Conservation (phyloP, 1,284 basidiomycete genomes). For the Sporisorium exsertum region DNA sequence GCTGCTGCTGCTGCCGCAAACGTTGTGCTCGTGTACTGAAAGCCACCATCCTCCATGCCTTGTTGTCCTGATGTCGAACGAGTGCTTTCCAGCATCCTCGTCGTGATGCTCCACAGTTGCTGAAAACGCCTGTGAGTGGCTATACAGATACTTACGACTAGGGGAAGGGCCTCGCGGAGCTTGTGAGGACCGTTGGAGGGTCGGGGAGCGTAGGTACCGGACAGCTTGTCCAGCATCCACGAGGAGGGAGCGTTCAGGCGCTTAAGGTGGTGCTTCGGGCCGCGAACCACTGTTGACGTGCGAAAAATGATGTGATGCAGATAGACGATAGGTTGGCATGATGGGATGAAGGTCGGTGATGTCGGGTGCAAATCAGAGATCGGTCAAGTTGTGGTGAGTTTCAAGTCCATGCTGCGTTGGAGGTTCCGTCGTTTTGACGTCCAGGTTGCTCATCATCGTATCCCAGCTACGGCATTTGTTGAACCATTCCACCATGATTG, state of each 20-base stretch:
- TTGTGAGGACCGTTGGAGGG: slow-evolving; percentile 99
- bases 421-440: neutral
- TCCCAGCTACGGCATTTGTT: slow-evolving; percentile 14
- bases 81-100: neutral
- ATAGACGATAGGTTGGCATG: neutral
- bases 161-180: slow-evolving; percentile 90
- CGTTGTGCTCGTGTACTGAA: slow-evolving; percentile 3
- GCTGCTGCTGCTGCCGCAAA: neutral
- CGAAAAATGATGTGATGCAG: slow-evolving; percentile 9
- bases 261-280: slow-evolving; percentile 99
- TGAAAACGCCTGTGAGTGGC: slow-evolving; percentile 7
- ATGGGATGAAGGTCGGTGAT: neutral
- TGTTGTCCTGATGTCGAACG: neutral
- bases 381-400: slow-evolving; percentile 26
- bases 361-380: slow-evolving; percentile 12
- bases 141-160: slow-evolving; percentile 69
- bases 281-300: slow-evolving; percentile 72
- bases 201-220: slow-evolving; percentile 96
- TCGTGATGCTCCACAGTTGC: slow-evolving; percentile 13
- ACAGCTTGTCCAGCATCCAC: slow-evolving; percentile 99
- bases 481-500: neutral
- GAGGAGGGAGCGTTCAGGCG: slow-evolving; percentile 95
- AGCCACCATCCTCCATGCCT: neutral
- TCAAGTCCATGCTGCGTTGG: slow-evolving; percentile 3
- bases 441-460: slow-evolving; percentile 10